Percentiles rank a stretch among this genome's conserved stretches.
Conservation (phyloP, 2,329 filamentous ascomycete genomes). For the Bipolaris sorokiniana region DNA sequence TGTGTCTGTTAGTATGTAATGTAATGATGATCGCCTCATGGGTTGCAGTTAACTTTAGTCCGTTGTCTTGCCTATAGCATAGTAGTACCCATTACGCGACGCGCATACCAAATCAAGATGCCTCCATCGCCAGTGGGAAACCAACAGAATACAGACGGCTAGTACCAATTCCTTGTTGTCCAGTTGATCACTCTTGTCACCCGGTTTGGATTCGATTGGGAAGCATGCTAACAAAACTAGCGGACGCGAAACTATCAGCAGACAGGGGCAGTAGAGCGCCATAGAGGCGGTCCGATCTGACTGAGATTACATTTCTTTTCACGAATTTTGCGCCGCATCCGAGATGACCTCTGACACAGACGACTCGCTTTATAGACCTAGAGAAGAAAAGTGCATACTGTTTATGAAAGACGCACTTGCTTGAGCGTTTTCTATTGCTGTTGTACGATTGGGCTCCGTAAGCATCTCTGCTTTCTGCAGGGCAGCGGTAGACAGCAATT, state of each 20-base stretch:
- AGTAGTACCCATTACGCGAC: background rate
- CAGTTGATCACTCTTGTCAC: background rate
- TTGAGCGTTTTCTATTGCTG: background rate
- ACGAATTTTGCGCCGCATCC: background rate
- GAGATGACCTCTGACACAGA: background rate
- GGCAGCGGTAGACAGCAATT: background rate
- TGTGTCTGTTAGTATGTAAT: no score
- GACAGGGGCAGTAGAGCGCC: background rate
- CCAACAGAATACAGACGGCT: background rate
- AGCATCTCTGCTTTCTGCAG: background rate
- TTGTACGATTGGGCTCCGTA: background rate
- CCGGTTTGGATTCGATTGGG: background rate
- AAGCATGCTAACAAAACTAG: background rate
- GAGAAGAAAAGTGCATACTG: background rate
- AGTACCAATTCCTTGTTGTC: background rate
- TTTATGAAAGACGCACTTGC: background rate
- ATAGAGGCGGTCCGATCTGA: background rate
- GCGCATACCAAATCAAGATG: background rate
- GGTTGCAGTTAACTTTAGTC: no score
- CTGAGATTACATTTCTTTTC: background rate
- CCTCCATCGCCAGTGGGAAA: background rate
- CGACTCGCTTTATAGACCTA: background rate
- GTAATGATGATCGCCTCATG: no score
- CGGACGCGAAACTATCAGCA: background rate
- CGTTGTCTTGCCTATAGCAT: background rate